Percentiles rank a stretch among this genome's conserved stretches.
Conservation (phyloP, 768 basidiomycete genomes). For the Ramaria rubella region DNA sequence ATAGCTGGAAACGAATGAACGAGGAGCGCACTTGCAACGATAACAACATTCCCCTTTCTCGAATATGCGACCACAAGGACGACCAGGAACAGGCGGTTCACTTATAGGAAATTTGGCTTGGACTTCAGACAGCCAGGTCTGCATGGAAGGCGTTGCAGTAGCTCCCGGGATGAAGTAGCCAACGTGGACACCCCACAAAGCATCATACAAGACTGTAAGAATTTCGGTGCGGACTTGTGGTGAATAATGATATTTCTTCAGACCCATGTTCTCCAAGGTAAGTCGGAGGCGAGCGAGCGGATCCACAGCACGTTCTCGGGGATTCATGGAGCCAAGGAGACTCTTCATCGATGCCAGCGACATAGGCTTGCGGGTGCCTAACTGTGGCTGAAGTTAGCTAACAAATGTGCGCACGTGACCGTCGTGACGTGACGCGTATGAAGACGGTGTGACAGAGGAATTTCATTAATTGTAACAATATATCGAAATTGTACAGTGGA, state of each 20-base stretch:
- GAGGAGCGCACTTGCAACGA: slow-evolving; percentile 73
- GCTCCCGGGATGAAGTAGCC: slow-evolving; percentile 61
- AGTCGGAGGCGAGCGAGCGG: slow-evolving; percentile 1
- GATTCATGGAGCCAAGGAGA: slow-evolving; percentile 8
- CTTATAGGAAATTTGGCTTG: slow-evolving; percentile 52
- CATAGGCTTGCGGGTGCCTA: no score
- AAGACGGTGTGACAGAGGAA: no score
- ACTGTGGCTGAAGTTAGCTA: no score
- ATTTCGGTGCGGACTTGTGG: slow-evolving; percentile 64
- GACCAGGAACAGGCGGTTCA: slow-evolving; percentile 55
- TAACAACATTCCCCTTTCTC: slow-evolving; percentile 90
- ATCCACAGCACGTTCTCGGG: slow-evolving; percentile 5
- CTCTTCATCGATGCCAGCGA: slow-evolving; percentile 4
- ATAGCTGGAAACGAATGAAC: neutral
- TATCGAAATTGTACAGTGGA: no score
- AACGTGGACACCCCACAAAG: slow-evolving; percentile 74
- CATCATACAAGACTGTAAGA: slow-evolving; percentile 71
- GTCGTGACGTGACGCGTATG: no score
- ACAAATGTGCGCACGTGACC: no score
- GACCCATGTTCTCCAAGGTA: neutral
- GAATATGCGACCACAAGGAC: slow-evolving; percentile 80
- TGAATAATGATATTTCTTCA: neutral
- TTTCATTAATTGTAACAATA: no score
- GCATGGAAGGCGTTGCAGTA: slow-evolving; percentile 48
- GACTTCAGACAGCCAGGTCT: slow-evolving; percentile 61